Base-by-base conservation (phyloP, 164 flowering plant species). In the Dillenia suffruticosa region DNA sequence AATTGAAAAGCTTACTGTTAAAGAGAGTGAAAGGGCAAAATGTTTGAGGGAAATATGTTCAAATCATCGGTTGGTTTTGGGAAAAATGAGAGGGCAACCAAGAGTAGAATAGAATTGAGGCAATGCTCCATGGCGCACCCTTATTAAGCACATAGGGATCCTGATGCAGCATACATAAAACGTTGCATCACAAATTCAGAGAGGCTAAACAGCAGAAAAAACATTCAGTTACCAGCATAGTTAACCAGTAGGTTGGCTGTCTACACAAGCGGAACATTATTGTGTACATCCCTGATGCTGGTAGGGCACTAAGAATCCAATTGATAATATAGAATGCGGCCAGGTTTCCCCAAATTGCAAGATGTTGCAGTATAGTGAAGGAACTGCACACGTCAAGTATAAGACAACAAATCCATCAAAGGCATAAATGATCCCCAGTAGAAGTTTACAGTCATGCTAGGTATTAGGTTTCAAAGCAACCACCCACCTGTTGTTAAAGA, bases 261-360 rank as follows among this genome's bases (percentile, higher is more conserved):
- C 72, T 65, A 73, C 97, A 91, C 51, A 94, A 79, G 32, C 97
- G 86, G 67, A 88, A 91, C 97, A 94, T 94, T 51, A 94, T 86
- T 45, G 94, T 94, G 75, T 94, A 88, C 99, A 94, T 83, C 61
- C 94, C 96, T 1, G 94, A 82, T 53, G 87, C 70, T 32, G 99
- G 99, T 58, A 91, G 24, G 19, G 92, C 74, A 68, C 99, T 94
- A 61, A 94, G 74, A 26, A 89, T 69, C 73, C 78, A 85, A 76
- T 91, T 94, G 74, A 94, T 89, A 70, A 86, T 32, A 65, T 94
- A 91, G 64, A 91, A 94, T 44, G 72, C 96, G 58, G 67, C 76
- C 59, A 94, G 77, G 67, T 94, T 94, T 13, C 96, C 96, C 99
- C 99, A 94, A 63, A 94, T 88, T 14, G 97, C 97, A 54, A 88